Evolutionary conservation across 2,329 filamentous ascomycete species (phyloP).

Genomic region (Leptosphaerulina australis): DNA sequence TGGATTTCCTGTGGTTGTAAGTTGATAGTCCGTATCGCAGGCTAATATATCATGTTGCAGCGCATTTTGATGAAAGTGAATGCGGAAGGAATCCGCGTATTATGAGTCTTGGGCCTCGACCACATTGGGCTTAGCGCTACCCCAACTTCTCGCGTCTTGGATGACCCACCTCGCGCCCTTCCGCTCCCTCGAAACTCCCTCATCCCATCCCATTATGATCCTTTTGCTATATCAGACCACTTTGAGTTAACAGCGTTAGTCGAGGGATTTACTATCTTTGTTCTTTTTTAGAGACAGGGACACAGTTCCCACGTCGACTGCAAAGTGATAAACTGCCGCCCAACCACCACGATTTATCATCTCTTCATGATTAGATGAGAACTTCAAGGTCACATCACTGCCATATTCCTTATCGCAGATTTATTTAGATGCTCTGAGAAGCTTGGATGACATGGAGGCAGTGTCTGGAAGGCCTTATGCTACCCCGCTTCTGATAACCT

Average conservation of each 20-base stretch:
- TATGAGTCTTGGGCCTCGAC: background rate
- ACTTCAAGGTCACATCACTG: background rate
- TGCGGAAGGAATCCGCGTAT: no score
- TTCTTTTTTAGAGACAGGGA: background rate
- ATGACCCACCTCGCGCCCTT: background rate
- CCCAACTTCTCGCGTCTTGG: background rate
- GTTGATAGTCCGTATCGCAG: no score
- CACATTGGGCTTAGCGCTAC: background rate
- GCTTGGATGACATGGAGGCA: background rate
- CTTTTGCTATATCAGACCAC: background rate
- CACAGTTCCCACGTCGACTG: no score
- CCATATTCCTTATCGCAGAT: background rate
- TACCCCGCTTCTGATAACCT: slow-evolving; percentile 1
- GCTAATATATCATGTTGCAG: no score
- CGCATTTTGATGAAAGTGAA: background rate
- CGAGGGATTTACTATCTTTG: background rate
- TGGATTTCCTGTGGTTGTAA: no score
- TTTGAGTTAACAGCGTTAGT: background rate
- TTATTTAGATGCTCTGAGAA: background rate
- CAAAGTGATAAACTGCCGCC: background rate
- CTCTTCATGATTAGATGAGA: background rate
- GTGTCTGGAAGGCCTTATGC: background rate
- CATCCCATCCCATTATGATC: background rate
- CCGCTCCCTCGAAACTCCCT: background rate
- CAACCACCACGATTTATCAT: background rate